Evolutionary conservation across 1,139 yeast genomes (phyloP).

Genomic region (Geotrichum citri-aurantii): DNA sequence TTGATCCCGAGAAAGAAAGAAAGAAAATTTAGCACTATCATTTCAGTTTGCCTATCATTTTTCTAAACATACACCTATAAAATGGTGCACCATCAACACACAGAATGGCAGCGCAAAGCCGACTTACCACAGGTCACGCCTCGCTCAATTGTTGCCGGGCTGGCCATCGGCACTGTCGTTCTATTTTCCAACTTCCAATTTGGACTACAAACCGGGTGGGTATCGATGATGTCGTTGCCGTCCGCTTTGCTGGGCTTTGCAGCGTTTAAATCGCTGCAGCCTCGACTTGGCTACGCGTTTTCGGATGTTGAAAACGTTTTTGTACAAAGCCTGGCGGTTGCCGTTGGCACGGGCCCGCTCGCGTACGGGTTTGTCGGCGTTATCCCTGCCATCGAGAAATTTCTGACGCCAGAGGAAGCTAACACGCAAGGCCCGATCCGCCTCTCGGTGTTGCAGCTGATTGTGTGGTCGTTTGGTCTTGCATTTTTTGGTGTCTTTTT

Average conservation of each 20-base stretch:
- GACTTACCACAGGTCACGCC: slow-evolving; percentile 52
- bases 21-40: too few species aligned
- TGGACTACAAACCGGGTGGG: slow-evolving; percentile 98
- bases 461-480: slow-evolving; percentile 78
- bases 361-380: slow-evolving; percentile 95
- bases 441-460: slow-evolving; percentile 43
- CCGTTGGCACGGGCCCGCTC: slow-evolving; percentile 95
- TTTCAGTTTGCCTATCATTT: too few species aligned
- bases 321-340: slow-evolving; percentile 88
- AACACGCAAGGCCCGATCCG: slow-evolving; percentile 43
- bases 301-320: slow-evolving; percentile 91
- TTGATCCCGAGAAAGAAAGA: too few species aligned
- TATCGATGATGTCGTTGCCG: slow-evolving; percentile 98
- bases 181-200: slow-evolving; percentile 88
- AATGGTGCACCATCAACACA: neutral
- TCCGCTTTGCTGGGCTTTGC: slow-evolving; percentile 87
- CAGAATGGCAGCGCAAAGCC: slow-evolving; percentile 14
- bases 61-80: neutral
- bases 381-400: slow-evolving; percentile 92
- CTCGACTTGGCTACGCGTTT: slow-evolving; percentile 46
- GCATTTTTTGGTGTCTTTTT: slow-evolving; percentile 94
- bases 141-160: slow-evolving; percentile 66
- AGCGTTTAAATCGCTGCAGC: slow-evolving; percentile 51
- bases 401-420: slow-evolving; percentile 69
- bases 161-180: slow-evolving; percentile 47